Conservation (phyloP, 345 rosid genomes). For the Hibiscus syriacus region DNA sequence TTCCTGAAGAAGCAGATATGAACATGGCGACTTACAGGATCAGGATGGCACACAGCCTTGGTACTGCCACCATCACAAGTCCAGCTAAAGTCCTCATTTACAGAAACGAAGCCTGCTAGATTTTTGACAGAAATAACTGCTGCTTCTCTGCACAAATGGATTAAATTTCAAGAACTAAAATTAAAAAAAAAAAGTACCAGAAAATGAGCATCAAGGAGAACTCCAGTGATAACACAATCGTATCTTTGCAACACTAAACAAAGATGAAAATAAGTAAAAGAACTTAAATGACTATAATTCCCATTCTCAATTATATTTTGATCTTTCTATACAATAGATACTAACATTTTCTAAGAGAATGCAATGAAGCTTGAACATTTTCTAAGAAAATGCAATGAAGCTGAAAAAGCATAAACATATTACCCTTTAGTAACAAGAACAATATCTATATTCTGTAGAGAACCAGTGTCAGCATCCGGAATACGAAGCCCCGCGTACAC, state of each 20-base stretch:
- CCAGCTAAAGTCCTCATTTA: conserved; percentile 73
- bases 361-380: neutral
- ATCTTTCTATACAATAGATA: too few species aligned
- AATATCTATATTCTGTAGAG: conserved; percentile 59
- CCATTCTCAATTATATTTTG: too few species aligned
- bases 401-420: neutral
- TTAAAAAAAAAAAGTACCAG: neutral
- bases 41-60: too few species aligned
- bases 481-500: conserved; percentile 77
- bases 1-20: too few species aligned
- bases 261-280: conserved; percentile 1
- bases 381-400: neutral
- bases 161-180: neutral
- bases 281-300: too few species aligned
- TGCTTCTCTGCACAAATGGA: conserved; percentile 40
- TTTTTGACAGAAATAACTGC: conserved; percentile 67
- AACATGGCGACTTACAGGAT: too few species aligned
- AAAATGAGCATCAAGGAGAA: neutral
- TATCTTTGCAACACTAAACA: neutral
- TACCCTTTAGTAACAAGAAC: conserved; percentile 71
- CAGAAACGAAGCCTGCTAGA: conserved; percentile 55
- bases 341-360: too few species aligned
- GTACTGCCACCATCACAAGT: conserved; percentile 42
- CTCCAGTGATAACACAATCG: neutral
- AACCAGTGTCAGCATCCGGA: conserved; percentile 76